Conservation (phyloP, 257 asterid species). For the Gardenia jasminoides region DNA sequence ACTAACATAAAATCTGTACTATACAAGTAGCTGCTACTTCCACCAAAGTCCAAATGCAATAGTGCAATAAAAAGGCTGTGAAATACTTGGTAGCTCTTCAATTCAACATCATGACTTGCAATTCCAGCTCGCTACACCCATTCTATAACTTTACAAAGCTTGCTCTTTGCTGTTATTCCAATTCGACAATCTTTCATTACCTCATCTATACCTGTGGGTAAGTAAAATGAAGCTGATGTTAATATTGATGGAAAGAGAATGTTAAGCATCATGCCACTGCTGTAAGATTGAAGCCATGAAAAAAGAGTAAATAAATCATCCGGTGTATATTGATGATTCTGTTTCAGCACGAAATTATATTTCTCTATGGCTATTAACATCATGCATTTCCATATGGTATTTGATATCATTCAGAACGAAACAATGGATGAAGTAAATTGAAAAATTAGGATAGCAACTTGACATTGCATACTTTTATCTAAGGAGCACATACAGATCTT, state of each 20-base stretch:
- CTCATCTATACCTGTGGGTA: slow-evolving; percentile 42
- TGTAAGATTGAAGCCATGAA: neutral
- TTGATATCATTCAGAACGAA: neutral
- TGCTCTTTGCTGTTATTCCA: slow-evolving; percentile 45
- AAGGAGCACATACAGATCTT: neutral
- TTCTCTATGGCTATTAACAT: neutral
- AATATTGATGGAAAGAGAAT: neutral
- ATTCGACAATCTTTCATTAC: slow-evolving; percentile 37
- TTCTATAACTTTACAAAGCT: slow-evolving; percentile 54
- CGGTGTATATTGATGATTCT: neutral
- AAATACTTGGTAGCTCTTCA: slow-evolving; percentile 46
- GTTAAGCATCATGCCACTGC: neutral
- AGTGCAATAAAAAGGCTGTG: neutral
- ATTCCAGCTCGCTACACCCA: slow-evolving; percentile 61
- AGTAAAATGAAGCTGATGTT: neutral
- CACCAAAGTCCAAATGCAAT: no score
- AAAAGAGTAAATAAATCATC: no score
- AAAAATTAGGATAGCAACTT: neutral
- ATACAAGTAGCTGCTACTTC: neutral
- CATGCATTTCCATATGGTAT: neutral
- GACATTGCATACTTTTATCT: neutral
- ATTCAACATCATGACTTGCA: slow-evolving; percentile 40
- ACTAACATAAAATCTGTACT: neutral
- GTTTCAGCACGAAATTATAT: neutral
- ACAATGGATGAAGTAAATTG: neutral